Percentiles rank a stretch among this genome's conserved stretches.
phyloP scores from a whole-genome alignment of 202 grass and related monocot species.

The Eragrostis tef region DNA sequence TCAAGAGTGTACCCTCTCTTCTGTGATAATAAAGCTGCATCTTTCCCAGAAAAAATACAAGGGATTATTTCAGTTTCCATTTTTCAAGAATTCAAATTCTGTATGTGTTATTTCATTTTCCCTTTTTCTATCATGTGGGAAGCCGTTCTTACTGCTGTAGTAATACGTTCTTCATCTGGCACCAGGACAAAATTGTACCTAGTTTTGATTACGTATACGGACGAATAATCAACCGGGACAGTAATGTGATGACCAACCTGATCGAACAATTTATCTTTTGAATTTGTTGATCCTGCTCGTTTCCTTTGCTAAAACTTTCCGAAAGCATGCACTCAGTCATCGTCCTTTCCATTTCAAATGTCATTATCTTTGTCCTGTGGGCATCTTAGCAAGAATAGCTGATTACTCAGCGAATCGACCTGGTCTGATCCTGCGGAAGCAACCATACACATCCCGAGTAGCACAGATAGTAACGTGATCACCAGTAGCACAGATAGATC shows the following conservation, averaged over 20 bases:
- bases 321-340: conserved; percentile 14
- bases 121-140: too few relatives aligned
- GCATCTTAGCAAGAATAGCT: conserved; percentile 26
- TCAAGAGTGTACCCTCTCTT: too few relatives aligned
- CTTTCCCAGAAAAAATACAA: neutral
- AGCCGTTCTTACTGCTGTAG: neutral
- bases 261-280: neutral
- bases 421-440: neutral
- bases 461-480: too few relatives aligned
- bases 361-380: conserved; percentile 17
- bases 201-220: neutral
- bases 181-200: neutral
- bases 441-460: neutral
- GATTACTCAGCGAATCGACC: conserved; percentile 4
- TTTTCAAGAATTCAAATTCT: neutral
- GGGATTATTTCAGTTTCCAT: neutral
- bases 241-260: neutral
- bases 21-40: neutral
- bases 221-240: neutral
- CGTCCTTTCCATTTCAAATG: conserved; percentile 28
- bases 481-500: too few relatives aligned
- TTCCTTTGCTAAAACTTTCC: neutral
- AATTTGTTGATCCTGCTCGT: neutral
- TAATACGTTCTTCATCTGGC: neutral
- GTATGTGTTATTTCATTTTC: neutral